Base-by-base conservation (phyloP, 2,329 filamentous ascomycete genomes). In the Coniochaeta hoffmannii region DNA sequence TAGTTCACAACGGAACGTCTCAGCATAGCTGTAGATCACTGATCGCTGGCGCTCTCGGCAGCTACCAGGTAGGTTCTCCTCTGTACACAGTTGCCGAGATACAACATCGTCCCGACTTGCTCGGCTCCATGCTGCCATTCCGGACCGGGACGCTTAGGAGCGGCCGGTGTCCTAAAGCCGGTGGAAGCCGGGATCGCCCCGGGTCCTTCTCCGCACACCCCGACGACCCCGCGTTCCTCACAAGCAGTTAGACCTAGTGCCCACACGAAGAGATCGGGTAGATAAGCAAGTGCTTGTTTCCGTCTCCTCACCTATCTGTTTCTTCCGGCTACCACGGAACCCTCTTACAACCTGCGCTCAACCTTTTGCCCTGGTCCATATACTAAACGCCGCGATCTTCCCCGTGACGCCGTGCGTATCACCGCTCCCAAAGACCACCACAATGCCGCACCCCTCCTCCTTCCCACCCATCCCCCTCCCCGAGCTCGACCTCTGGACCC, bases 401-500 rank as follows among this genome's bases (percentile, higher is more conserved):
- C 7, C 30, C 30, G 30, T 32, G 30, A 46, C 10, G n/a, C n/a
- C n/a, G n/a, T n/a, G n/a, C n/a, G n/a, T n/a, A n/a, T 28, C n/a
- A 50, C 32, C 4, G 22, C n/a, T 35, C 34, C 38, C 22, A 12
- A 53, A 19, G 32, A 35, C 34, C 35, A n/a, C 32, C 57, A 71
- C 60, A 32, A 95, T 95, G 90, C 87, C 88, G 58, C 78, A 86
- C 64, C 75, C 82, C 50, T 91, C 90, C 3, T 72, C 74, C 1
- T 90, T 85, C 65, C 77, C 83, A 1, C 69, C 76, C 8, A 64
- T 94, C 35, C 75, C 85, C 19, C 85, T 96, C 38, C 91, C 92
- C 0, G 73, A 87, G 62, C 72, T 86, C 55, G 90, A 95, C 68
- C 67, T 96, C 51, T 96, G 89, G 89, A 79, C 78, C 0, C 85